Evolutionary conservation across 2,329 filamentous ascomycete species (phyloP).

Genomic region (Magnaporthiopsis incrustans): DNA sequence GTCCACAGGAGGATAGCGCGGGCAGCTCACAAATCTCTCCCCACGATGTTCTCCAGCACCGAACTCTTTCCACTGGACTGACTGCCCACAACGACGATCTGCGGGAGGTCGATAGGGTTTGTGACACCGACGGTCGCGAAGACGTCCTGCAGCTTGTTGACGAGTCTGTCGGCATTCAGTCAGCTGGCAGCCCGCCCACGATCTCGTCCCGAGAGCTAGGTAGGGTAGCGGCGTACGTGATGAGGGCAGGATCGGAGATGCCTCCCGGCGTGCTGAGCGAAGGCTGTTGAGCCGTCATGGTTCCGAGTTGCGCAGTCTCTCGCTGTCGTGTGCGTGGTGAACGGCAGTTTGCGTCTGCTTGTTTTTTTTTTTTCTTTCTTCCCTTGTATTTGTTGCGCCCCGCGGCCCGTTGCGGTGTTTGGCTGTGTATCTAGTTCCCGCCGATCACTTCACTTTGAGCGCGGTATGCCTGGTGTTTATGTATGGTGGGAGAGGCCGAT

Average conservation of each 20-base stretch:
- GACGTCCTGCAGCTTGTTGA: slow-evolving; percentile 99
- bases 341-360: too few species aligned
- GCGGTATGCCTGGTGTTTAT: too few species aligned
- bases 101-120: slow-evolving; percentile 97
- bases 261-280: slow-evolving; percentile 14
- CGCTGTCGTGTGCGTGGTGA: too few species aligned
- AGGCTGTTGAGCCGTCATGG: slow-evolving; percentile 6
- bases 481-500: too few species aligned
- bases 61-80: slow-evolving; percentile 99
- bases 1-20: background rate
- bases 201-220: too few species aligned
- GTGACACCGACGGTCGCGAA: slow-evolving; percentile 97
- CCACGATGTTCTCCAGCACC: slow-evolving; percentile 96
- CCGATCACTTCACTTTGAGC: too few species aligned
- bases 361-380: too few species aligned
- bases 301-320: background rate
- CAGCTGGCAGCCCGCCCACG: background rate
- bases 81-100: slow-evolving; percentile 96
- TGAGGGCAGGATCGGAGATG: slow-evolving; percentile 19
- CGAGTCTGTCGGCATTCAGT: slow-evolving; percentile 47
- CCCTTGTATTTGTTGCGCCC: too few species aligned
- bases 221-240: slow-evolving; percentile 13
- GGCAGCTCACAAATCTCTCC: slow-evolving; percentile 83
- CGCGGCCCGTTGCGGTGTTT: too few species aligned
- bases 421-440: too few species aligned